These are phyloP conservation scores for Russula emetica DNA, from an alignment of 768 basidiomycete species.

Conservation along the genomic window DNA sequence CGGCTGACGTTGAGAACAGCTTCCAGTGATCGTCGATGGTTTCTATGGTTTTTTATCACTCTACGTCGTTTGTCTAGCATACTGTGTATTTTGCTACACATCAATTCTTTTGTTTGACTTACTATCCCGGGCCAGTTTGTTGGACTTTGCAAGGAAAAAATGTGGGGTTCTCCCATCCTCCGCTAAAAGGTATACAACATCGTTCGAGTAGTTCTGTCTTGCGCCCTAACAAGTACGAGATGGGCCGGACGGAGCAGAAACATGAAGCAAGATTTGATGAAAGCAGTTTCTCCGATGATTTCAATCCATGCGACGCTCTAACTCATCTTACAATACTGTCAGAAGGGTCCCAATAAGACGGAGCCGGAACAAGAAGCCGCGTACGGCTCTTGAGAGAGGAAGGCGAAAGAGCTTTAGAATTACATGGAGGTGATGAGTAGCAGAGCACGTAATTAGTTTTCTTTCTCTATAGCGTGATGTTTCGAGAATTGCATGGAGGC, in stretches of 20 bases:
- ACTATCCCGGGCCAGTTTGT: neutral
- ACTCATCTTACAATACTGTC: no score
- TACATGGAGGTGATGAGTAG: conserved; percentile 18
- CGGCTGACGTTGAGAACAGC: conserved; percentile 93
- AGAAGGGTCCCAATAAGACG: neutral
- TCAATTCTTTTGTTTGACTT: neutral
- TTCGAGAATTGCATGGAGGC: neutral
- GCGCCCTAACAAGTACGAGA: no score
- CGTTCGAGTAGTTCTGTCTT: no score
- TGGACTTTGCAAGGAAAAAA: neutral
- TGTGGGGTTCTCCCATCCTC: neutral
- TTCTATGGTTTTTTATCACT: neutral
- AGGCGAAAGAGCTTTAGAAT: conserved; percentile 9
- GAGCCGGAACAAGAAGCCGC: neutral
- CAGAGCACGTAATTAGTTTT: conserved; percentile 5
- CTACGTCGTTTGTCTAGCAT: conserved; percentile 10
- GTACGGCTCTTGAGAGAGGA: neutral
- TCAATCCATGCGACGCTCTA: no score
- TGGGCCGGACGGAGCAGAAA: no score
- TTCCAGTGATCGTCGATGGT: conserved; percentile 55
- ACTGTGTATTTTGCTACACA: conserved; percentile 19
- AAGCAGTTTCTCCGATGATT: no score
- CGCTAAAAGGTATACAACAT: no score
- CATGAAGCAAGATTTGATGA: no score
- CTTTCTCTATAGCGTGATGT: conserved; percentile 6